Evolutionary conservation across 225 moss, liverwort and hornwort species (phyloP), one percentile per base, ranked within the genome.

Genomic region (Climacium dendroides): DNA sequence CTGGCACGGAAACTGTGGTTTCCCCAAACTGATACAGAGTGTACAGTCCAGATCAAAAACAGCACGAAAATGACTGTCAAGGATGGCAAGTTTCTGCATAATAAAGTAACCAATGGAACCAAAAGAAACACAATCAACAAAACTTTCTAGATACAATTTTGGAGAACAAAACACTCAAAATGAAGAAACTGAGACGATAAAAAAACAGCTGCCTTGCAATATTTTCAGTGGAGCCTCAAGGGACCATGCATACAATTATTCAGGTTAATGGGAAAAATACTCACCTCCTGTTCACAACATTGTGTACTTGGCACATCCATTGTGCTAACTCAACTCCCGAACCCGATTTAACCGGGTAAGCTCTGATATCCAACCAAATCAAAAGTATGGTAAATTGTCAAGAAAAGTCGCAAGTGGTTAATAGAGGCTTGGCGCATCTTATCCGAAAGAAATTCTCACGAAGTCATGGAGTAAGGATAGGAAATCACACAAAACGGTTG

Each of bases 301-400:
- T 99, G 89, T 99, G 99, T 61, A 94, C 97, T 88, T 93, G 94
- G 90, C 99, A 99, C 97, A 99, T 97, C 99, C 99, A 99, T 84
- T 97, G 99, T 29, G 93, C 95, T 63, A 99, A 89, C 79, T 94
- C 94, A 64, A 92, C 86, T 81, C 96, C 96, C 55, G 99, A 96
- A 55, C 91, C 93, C 59, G 95, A 89, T 71, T 95, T 95, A 60
- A 99, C 95, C 10, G 97, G 96, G 93, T 97, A 93, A 76, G 91
- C 91, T 94, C 97, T 98, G 91, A 85, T 62, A 57, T 39, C 34
- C 59, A 62, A 85, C 24, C 81, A 82, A 48, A 70, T 66, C 43
- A 65, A 37, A n/a, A 74, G n/a, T 70, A 89, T 22, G 55, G 47
- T 70, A 74, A 79, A 65, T 37, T 69, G 34, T 48, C 73, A 73